Conservation (phyloP, 129 eudicot genomes). For the Pseudognaphalium luteoalbum region DNA sequence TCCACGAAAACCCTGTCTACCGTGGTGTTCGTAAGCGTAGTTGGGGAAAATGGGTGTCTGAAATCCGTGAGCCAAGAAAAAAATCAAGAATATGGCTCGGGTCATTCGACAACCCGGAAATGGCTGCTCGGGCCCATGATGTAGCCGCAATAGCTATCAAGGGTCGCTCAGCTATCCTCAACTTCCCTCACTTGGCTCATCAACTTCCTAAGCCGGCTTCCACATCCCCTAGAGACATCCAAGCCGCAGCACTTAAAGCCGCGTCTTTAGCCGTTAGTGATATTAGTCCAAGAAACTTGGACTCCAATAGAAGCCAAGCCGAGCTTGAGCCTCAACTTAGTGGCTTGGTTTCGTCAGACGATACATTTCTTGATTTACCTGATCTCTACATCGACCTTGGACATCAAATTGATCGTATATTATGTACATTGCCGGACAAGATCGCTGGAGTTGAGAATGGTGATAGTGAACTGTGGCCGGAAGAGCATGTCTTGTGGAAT, state of each 20-base stretch:
- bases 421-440: slow-evolving; percentile 14
- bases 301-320: not conserved
- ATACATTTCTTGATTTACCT: slow-evolving; percentile 26
- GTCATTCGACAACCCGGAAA: slow-evolving; percentile 30
- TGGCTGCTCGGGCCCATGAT: slow-evolving; percentile 32
- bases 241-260: slow-evolving; percentile 26
- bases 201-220: slow-evolving; percentile 26
- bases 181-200: slow-evolving; percentile 31
- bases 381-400: slow-evolving; percentile 24
- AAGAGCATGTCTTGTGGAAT: slow-evolving; percentile 7
- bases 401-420: slow-evolving; percentile 13
- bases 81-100: slow-evolving; percentile 34
- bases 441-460: slow-evolving; percentile 17
- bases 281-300: slow-evolving; percentile 5
- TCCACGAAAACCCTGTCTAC: slow-evolving; percentile 1
- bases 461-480: slow-evolving; percentile 13
- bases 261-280: slow-evolving; percentile 5
- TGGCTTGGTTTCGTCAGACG: not conserved
- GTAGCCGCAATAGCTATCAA: slow-evolving; percentile 32
- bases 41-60: slow-evolving; percentile 33
- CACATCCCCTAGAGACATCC: slow-evolving; percentile 21
- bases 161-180: slow-evolving; percentile 28
- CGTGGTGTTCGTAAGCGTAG: slow-evolving; percentile 29
- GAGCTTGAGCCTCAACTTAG: slow-evolving; percentile 2
- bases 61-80: slow-evolving; percentile 25